Evolutionary conservation across 73 alveolate genomes (phyloP), one percentile per base, ranked within the genome.

Genomic region (Tetrahymena borealis): DNA sequence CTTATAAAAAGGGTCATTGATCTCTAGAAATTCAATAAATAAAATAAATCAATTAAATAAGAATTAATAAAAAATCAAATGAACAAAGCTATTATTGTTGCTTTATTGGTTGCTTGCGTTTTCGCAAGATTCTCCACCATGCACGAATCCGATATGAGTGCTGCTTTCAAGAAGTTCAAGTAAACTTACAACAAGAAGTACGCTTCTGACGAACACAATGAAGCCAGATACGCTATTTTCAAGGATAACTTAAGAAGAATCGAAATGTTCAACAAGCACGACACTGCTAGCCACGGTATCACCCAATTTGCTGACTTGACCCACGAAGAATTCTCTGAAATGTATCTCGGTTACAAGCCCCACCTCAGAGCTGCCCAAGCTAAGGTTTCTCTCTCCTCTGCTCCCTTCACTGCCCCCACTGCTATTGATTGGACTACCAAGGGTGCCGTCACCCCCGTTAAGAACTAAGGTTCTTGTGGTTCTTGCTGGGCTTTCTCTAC

Each of bases 391-490:
- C 91, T 92, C 90, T 39, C 85, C 11, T 43, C 85, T 37, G 33
- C 79, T n/a, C 40, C 39, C 78, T 39, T 42, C 35, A 20, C 32
- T 13, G 85, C 91, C 38, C 94, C 94, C 91, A 78, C 60, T 3
- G 90, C 90, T 24, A 36, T 95, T 24, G 98, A 96, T 94, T 96
- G 98, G 98, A 90, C 91, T 8, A 37, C 93, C 32, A 28, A 40
- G 20, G 99, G 99, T 20, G 99, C 97, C 40, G 99, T 98, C 33
- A 91, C 96, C 41, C 94, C 95, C 24, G 96, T 90, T 10, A 93
- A 93, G 79, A 38, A 90, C 92, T 39, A 93, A 36, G 96, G 94
- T 31, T 13, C 2, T 2, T 93, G 94, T 79, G 94, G 94, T 40
- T 31, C 90, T 18, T 90, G 94, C 91, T 90, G 91, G 91, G 91